Conservation (phyloP, 768 basidiomycete genomes). For the Mycena amicta region DNA sequence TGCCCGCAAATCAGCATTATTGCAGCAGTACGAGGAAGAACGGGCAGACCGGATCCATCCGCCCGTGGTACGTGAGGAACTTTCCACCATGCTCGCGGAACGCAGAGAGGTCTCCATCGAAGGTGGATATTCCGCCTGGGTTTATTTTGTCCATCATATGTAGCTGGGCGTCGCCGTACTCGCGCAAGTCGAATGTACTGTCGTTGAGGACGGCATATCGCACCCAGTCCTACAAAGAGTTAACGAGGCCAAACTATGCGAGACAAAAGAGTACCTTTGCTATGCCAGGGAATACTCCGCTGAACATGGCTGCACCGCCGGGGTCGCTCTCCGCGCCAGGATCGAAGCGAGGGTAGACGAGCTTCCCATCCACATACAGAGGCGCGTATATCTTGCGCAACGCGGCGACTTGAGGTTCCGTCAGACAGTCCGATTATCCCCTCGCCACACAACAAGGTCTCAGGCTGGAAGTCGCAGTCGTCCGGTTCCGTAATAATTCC, state of each 20-base stretch:
- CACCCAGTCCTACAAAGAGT: constrained; percentile 9
- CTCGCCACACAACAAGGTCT: constrained; percentile 21
- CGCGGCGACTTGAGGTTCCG: constrained; percentile 22
- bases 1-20: background rate
- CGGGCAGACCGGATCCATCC: constrained; percentile 9
- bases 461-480: constrained; percentile 17
- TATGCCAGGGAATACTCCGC: background rate
- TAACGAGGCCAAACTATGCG: background rate
- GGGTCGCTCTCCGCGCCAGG: constrained; percentile 10
- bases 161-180: constrained; percentile 4
- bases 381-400: constrained; percentile 25
- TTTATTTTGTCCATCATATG: constrained; percentile 1
- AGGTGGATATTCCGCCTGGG: constrained; percentile 18
- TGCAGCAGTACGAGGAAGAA: background rate
- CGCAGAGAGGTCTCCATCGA: constrained; percentile 19
- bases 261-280: background rate
- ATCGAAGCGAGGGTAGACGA: constrained; percentile 22
- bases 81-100: constrained; percentile 29
- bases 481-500: constrained; percentile 22
- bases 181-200: constrained; percentile 4
- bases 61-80: constrained; percentile 29
- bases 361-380: constrained; percentile 15
- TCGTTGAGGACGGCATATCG: constrained; percentile 17
- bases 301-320: background rate
- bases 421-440: constrained; percentile 17